phyloP scores from a whole-genome alignment of 1,284 basidiomycete species.

The Farysia itapuensis region DNA sequence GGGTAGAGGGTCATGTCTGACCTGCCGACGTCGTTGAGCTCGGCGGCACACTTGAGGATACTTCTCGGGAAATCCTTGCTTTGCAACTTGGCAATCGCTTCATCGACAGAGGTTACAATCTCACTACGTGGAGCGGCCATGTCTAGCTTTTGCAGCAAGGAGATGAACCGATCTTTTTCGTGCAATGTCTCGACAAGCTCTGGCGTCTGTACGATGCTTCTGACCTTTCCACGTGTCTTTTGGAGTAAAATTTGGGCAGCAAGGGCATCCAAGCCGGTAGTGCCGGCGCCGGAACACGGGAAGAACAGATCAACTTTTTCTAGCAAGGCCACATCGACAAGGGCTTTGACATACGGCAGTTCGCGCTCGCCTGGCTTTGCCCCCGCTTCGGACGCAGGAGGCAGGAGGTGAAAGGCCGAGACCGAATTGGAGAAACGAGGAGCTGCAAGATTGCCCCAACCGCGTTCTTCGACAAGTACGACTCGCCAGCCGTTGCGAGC shows the following conservation, averaged over 20 bases:
- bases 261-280: constrained; percentile 61
- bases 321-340: constrained; percentile 52
- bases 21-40: constrained; percentile 60
- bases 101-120: constrained; percentile 56
- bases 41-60: constrained; percentile 60
- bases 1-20: constrained; percentile 62
- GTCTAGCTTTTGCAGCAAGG: constrained; percentile 59
- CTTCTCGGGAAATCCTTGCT: constrained; percentile 11
- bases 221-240: constrained; percentile 38
- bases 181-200: constrained; percentile 61
- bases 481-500: constrained; percentile 62
- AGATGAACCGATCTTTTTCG: constrained; percentile 59
- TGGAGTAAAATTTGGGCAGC: constrained; percentile 58
- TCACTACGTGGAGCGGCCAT: constrained; percentile 58
- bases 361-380: neutral
- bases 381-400: constrained; percentile 12
- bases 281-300: constrained; percentile 61
- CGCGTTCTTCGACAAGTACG: constrained; percentile 61
- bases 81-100: constrained; percentile 56
- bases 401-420: constrained; percentile 33
- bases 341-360: constrained; percentile 52
- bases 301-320: constrained; percentile 60
- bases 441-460: constrained; percentile 61
- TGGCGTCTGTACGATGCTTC: constrained; percentile 60
- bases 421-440: constrained; percentile 60